Conservation (phyloP, 2,329 filamentous ascomycete species). For the Xylariaceae sp. region DNA sequence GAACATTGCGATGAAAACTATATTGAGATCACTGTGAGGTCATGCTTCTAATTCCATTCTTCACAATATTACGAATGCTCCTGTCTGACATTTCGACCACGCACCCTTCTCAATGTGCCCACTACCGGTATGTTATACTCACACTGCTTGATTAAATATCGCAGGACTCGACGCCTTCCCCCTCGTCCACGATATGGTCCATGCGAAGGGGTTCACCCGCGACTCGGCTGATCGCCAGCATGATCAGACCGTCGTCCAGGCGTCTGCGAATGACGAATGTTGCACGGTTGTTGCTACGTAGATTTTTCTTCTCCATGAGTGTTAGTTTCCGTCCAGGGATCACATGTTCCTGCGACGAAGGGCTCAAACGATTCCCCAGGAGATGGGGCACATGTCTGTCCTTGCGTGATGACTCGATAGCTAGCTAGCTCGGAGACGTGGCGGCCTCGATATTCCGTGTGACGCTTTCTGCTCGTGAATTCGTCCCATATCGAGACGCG, state of each 20-base stretch:
- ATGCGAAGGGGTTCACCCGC: no score
- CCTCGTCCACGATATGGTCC: slow-evolving; percentile 13
- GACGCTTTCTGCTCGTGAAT: slow-evolving; percentile 11
- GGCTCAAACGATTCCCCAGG: slow-evolving; percentile 15
- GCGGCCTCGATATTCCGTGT: slow-evolving; percentile 13
- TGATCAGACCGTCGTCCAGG: no score
- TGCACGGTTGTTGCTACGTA: slow-evolving; percentile 14
- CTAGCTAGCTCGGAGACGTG: slow-evolving; percentile 12
- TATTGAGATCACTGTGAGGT: no score
- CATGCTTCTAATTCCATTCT: no score
- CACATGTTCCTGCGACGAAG: slow-evolving; percentile 20
- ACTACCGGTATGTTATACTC: no score
- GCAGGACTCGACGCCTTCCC: slow-evolving; percentile 18
- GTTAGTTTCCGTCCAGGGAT: slow-evolving; percentile 9
- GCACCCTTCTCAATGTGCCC: no score
- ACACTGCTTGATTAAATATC: slow-evolving; percentile 12
- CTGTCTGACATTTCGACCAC: no score
- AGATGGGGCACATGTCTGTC: slow-evolving; percentile 19
- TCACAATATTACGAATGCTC: no score
- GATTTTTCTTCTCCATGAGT: slow-evolving; percentile 12
- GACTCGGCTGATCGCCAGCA: slow-evolving; percentile 18
- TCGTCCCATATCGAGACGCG: slow-evolving; percentile 17
- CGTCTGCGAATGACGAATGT: no score
- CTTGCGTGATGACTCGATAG: slow-evolving; percentile 19
- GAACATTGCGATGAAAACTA: no score